These are phyloP conservation scores for Batkoa obscura DNA, from an alignment of 371 early-diverging fungal genomes.

Conservation along the genomic window DNA sequence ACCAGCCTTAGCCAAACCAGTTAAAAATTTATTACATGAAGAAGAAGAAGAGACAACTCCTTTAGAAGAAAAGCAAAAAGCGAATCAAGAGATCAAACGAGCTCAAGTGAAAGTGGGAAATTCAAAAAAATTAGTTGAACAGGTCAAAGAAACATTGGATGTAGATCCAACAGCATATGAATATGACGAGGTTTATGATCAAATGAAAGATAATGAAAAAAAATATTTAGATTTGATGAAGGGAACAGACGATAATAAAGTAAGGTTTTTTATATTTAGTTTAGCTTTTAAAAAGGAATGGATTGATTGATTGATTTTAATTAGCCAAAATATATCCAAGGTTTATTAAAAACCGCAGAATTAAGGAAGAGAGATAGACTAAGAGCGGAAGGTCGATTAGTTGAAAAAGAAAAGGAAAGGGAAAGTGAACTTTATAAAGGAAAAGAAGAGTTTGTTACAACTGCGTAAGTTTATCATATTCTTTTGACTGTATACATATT, in stretches of 20 bases:
- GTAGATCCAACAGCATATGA: slow-evolving; percentile 72
- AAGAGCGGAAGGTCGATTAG: slow-evolving; percentile 54
- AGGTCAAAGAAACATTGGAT: slow-evolving; percentile 42
- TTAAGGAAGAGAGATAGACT: slow-evolving; percentile 65
- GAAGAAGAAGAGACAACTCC: slow-evolving; percentile 1
- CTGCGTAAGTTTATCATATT: slow-evolving; percentile 14
- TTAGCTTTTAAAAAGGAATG: too few relatives aligned
- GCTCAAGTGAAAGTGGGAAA: neutral
- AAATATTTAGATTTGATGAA: slow-evolving; percentile 17
- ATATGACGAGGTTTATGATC: slow-evolving; percentile 81
- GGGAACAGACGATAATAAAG: slow-evolving; percentile 14
- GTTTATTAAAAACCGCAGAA: slow-evolving; percentile 51
- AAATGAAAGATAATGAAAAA: slow-evolving; percentile 44
- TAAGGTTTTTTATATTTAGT: too few relatives aligned
- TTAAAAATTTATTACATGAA: neutral
- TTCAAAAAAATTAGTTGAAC: slow-evolving; percentile 10
- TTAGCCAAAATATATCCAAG: slow-evolving; percentile 55
- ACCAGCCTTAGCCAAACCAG: neutral
- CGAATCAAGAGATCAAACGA: neutral
- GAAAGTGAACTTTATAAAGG: slow-evolving; percentile 51
- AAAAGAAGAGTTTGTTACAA: slow-evolving; percentile 77
- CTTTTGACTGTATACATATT: too few relatives aligned
- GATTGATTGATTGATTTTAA: too few relatives aligned
- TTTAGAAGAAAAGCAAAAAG: too few relatives aligned
- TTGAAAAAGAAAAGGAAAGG: slow-evolving; percentile 51